phyloP scores from a whole-genome alignment of 331 rosid species.

The Acacia pycnantha region DNA sequence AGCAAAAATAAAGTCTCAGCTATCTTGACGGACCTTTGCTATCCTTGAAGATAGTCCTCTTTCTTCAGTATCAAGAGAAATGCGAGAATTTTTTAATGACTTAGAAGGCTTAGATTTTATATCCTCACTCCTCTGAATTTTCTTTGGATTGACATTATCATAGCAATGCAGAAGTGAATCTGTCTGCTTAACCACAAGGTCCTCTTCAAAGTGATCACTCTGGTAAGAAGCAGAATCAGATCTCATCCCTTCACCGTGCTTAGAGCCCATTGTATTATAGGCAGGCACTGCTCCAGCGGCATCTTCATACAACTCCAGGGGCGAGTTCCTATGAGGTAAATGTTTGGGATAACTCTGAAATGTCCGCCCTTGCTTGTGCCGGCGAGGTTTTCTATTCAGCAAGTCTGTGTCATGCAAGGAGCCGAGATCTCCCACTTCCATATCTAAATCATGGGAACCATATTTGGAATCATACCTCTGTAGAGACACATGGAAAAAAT shows the following conservation, averaged over 20 bases:
- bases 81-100: conserved; percentile 36
- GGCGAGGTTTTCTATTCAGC: conserved; percentile 53
- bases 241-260: conserved; percentile 55
- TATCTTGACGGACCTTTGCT: conserved; percentile 41
- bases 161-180: conserved; percentile 36
- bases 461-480: conserved; percentile 67
- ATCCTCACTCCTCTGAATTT: conserved; percentile 47
- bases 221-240: conserved; percentile 54
- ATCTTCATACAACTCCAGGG: conserved; percentile 66
- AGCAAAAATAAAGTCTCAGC: conserved; percentile 8
- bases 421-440: conserved; percentile 54
- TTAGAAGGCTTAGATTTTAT: conserved; percentile 51
- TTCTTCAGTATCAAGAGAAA: conserved; percentile 46
- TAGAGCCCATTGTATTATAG: conserved; percentile 50
- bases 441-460: conserved; percentile 59
- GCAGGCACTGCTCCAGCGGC: conserved; percentile 50
- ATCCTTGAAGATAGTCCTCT: conserved; percentile 45
- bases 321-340: conserved; percentile 55
- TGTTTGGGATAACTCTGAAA: conserved; percentile 33
- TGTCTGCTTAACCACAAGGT: conserved; percentile 43
- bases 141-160: conserved; percentile 45
- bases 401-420: conserved; percentile 49
- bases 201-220: conserved; percentile 52
- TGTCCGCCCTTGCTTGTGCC: conserved; percentile 40
- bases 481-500: conserved; percentile 31